Base-by-base conservation (phyloP, 108 stramenopile genomes). In the Cyclotella atomus region DNA sequence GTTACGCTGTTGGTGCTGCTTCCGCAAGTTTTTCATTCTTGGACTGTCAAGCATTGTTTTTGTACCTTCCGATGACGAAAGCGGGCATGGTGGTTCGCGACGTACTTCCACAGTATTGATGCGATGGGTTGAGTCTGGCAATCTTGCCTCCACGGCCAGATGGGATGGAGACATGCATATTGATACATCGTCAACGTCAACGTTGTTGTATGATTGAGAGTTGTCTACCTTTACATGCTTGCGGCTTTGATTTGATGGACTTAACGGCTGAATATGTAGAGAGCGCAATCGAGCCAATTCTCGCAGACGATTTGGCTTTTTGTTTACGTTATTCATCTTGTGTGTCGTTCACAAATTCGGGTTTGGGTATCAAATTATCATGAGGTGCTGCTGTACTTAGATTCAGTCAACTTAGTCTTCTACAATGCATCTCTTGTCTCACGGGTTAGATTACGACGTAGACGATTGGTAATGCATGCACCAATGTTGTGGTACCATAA, bases 231-330 rank as follows among this genome's bases (percentile, higher is more conserved):
- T n/a, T n/a, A n/a, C n/a, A n/a, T 19, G 52, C 20, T 23, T 52
- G 52, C 52, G 20, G 20, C 52, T 2, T 23, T 23, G 30, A 1
- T 33, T 59, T 17, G 56, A 6, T 33, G 32, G 32, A 33, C 56
- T 59, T 2, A 33, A 59, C 14, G 56, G 56, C n/a, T 59, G 56
- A 59, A 59, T 59, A 14, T 28, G 15, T 5, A 59, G 56, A 17
- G 56, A 59, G 9, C 56, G 28, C 2, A 59, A 30, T 19, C 56
- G 56, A 17, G 56, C 56, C 15, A 59, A 16, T 33, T 59, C 56
- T 33, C 29, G n/a, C 28, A 59, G 30, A 6, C 32, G 29, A 23
- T 33, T 30, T 2, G 56, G 29, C 33, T 59, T 32, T 2, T 32
- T 29, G 29, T 59, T 59, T 23, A 23, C 21, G 52, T n/a, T n/a